phyloP scores from a whole-genome alignment of 495 filamentous ascomycete species.

The Cenococcum geophilum region DNA sequence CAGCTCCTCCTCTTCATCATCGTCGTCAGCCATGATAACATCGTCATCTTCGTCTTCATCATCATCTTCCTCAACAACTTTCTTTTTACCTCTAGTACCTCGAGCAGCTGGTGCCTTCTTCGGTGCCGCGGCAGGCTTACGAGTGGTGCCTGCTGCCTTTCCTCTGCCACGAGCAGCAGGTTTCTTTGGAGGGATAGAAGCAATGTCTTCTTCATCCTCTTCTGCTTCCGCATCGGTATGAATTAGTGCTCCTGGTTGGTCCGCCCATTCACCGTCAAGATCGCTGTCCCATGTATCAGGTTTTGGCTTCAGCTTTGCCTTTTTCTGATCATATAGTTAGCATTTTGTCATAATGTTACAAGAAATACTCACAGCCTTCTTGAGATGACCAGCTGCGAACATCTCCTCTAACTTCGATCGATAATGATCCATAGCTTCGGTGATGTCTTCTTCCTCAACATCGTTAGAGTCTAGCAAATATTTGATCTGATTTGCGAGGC shows the following conservation, averaged over 20 bases:
- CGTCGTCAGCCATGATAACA: slow-evolving; percentile 49
- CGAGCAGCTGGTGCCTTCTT: slow-evolving; percentile 37
- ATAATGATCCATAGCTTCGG: slow-evolving; percentile 24
- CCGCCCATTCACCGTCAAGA: slow-evolving; percentile 75
- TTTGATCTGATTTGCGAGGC: slow-evolving; percentile 67
- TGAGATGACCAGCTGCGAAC: slow-evolving; percentile 62
- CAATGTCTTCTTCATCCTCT: slow-evolving; percentile 46
- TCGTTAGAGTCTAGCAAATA: slow-evolving; percentile 61
- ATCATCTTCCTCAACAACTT: slow-evolving; percentile 45
- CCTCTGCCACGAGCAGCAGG: slow-evolving; percentile 46
- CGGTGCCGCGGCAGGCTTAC: slow-evolving; percentile 36
- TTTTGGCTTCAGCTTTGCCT: slow-evolving; percentile 62
- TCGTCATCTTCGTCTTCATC: slow-evolving; percentile 40
- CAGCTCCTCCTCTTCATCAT: slow-evolving; percentile 59
- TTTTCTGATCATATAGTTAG: slow-evolving; percentile 35
- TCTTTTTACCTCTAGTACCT: slow-evolving; percentile 40
- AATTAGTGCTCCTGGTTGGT: slow-evolving; percentile 65
- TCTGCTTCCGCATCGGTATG: slow-evolving; percentile 51
- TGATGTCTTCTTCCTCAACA: slow-evolving; percentile 48
- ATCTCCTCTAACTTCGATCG: slow-evolving; percentile 37
- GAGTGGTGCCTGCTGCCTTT: slow-evolving; percentile 39
- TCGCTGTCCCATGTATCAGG: slow-evolving; percentile 84
- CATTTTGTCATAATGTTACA: background rate
- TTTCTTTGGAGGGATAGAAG: slow-evolving; percentile 30
- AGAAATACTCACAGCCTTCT: slow-evolving; percentile 42